These are phyloP conservation scores for Pestalotiopsis sp. DNA, from an alignment of 2,329 filamentous ascomycete species.

Conservation along the genomic window DNA sequence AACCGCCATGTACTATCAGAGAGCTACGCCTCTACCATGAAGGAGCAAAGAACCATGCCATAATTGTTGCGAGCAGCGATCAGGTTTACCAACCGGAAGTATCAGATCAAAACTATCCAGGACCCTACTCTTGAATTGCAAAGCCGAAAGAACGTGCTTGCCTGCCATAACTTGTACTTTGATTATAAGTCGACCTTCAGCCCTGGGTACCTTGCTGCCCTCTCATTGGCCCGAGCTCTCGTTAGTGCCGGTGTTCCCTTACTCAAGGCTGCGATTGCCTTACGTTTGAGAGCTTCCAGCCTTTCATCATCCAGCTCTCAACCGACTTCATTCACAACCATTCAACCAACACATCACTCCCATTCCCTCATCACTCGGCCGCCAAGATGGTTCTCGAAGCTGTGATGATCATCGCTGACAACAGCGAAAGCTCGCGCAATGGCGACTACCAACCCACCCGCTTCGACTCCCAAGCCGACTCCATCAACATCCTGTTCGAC, in stretches of 20 bases:
- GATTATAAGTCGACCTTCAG: background rate
- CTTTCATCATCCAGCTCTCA: constrained; percentile 14
- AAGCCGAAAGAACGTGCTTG: background rate
- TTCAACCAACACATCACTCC: constrained; percentile 16
- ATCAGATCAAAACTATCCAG: background rate
- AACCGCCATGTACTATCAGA: background rate
- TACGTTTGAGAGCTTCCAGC: constrained; percentile 19
- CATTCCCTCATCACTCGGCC: constrained; percentile 16
- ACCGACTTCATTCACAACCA: background rate
- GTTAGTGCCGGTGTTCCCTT: constrained; percentile 5
- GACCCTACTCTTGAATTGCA: background rate
- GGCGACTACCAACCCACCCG: constrained; percentile 90
- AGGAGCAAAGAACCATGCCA: background rate
- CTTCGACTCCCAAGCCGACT: constrained; percentile 95
- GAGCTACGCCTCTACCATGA: background rate
- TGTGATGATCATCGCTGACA: constrained; percentile 99
- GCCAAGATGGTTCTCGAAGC: constrained; percentile 95
- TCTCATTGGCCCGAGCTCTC: constrained; percentile 20
- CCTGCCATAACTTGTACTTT: background rate
- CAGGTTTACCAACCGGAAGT: no score
- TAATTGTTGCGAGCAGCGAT: no score
- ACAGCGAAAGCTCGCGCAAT: constrained; percentile 98
- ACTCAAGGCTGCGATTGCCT: constrained; percentile 15
- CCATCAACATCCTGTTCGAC: constrained; percentile 92
- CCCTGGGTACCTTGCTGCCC: background rate